Conservation (phyloP, 805 yeast species). For the Komagataella mondaviorum region DNA sequence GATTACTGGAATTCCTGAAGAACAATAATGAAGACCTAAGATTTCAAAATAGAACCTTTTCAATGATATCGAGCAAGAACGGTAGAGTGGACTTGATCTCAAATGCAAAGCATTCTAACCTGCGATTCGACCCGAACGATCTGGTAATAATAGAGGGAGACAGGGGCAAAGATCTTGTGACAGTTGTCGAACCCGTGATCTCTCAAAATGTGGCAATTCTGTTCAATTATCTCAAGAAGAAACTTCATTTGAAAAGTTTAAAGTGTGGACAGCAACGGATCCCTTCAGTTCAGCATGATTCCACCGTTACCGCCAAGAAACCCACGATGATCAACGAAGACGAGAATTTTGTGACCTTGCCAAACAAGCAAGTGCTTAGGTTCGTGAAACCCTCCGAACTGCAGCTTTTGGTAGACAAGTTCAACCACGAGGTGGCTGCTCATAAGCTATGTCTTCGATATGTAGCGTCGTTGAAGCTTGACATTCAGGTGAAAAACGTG, state of each 20-base stretch:
- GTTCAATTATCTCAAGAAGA: slow-evolving; percentile 61
- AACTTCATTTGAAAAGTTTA: slow-evolving; percentile 47
- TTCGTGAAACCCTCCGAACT: slow-evolving; percentile 68
- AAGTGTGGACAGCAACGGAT: slow-evolving; percentile 18
- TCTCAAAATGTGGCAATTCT: slow-evolving; percentile 53
- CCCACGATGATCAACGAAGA: slow-evolving; percentile 31
- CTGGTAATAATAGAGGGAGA: slow-evolving; percentile 75
- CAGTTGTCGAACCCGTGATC: slow-evolving; percentile 54
- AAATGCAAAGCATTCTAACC: slow-evolving; percentile 50
- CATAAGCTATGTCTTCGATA: slow-evolving; percentile 45
- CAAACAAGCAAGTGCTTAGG: slow-evolving; percentile 65
- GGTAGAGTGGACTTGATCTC: slow-evolving; percentile 53
- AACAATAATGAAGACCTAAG: slow-evolving; percentile 30
- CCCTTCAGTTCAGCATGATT: slow-evolving; percentile 4
- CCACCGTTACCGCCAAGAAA: slow-evolving; percentile 5
- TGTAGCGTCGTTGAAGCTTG: slow-evolving; percentile 23
- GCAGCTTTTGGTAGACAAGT: slow-evolving; percentile 44
- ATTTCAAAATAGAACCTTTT: slow-evolving; percentile 22
- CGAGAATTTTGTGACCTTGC: slow-evolving; percentile 53
- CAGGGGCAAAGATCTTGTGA: slow-evolving; percentile 68
- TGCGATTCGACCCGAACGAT: slow-evolving; percentile 44
- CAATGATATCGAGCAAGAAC: slow-evolving; percentile 21
- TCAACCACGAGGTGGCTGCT: slow-evolving; percentile 62
- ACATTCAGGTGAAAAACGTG: slow-evolving; percentile 53
- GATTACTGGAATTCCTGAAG: slow-evolving; percentile 23